Evolutionary conservation across 2,329 filamentous ascomycete species (phyloP).

Genomic region (Fusarium hainanense): DNA sequence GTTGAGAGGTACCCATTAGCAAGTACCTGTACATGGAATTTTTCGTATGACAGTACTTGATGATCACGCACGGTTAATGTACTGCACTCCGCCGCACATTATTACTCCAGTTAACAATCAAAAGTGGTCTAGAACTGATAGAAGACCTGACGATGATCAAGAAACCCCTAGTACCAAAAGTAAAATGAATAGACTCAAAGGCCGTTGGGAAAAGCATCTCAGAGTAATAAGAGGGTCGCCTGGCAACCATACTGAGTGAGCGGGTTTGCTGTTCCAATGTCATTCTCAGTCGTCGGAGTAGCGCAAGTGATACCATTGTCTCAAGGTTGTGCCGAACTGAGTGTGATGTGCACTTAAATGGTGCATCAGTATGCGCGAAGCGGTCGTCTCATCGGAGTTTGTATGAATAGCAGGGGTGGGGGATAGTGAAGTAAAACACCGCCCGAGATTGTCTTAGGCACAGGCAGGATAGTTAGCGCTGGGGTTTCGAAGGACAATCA

Average conservation of each 20-base stretch:
- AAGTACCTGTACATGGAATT: conserved; percentile 50
- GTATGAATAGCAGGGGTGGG: conserved; percentile 30
- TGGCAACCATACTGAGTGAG: conserved; percentile 9
- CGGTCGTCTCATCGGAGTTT: conserved; percentile 26
- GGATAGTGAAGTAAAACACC: conserved; percentile 41
- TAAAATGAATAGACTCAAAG: background rate
- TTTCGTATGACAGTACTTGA: conserved; percentile 52
- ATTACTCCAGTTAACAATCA: conserved; percentile 34
- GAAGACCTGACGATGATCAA: conserved; percentile 27
- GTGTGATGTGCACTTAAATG: conserved; percentile 27
- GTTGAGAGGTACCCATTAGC: conserved; percentile 42
- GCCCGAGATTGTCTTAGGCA: conserved; percentile 43
- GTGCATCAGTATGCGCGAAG: conserved; percentile 35
- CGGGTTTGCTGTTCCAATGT: conserved; percentile 28
- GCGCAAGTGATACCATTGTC: conserved; percentile 43
- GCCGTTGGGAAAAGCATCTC: background rate
- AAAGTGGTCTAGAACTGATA: conserved; percentile 43
- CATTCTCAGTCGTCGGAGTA: conserved; percentile 20
- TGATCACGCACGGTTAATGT: conserved; percentile 51
- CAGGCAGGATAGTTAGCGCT: conserved; percentile 28
- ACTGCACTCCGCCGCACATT: conserved; percentile 42
- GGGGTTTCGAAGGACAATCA: conserved; percentile 26
- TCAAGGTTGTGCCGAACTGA: conserved; percentile 42
- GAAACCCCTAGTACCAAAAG: conserved; percentile 3
- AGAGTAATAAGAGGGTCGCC: conserved; percentile 3